Base-by-base conservation (phyloP, 140 eudicot genomes). In the Stevia rebaudiana region DNA sequence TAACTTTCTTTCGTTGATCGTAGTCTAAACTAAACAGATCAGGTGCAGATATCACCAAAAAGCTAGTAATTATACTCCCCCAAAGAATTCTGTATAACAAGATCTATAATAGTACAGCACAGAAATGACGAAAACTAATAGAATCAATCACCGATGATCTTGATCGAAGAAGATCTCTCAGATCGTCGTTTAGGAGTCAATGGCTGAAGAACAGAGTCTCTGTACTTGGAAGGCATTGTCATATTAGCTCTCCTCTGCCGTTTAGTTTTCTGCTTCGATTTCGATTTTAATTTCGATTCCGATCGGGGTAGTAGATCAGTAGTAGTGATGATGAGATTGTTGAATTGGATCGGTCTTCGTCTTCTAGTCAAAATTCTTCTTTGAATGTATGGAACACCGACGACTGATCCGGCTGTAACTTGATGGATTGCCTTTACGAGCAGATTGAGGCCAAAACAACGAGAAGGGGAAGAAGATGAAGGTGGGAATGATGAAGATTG, bases 311-410 rank as follows among this genome's bases (percentile, higher is more conserved):
- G 40, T 46, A 16, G 0, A 51, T 8, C 31, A 30, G 35, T 17
- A 8, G 53, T 61, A 7, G 63, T 15, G 72, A 74, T 68, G 68
- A 74, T 74, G 60, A 74, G 79, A 50, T 74, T 66, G 69, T 59
- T 58, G 69, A 74, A 74, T 3, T 74, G 79, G 59, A 54, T 68
- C 11, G 80, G 72, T 24, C 73, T 66, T 36, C 79, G 65, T 40
- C 95, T 73, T 54, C 95, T 54, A 30, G 75, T 81, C 12, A 84
- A 31, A 51, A 75, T 80, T 62, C 95, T 73, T 47, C 76, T 55
- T 71, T 86, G 95, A 13, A 86, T 83, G 68, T 86, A 86, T 1
- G 95, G 95, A 11, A 83, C 90, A 16, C 90, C 95, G 6, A 86
- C 74, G 1, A 76, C 78, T 3, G 95, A 86, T 24, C 95, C 95